phyloP scores from a whole-genome alignment of 164 flowering plant genomes.

The Magnolia sinica region DNA sequence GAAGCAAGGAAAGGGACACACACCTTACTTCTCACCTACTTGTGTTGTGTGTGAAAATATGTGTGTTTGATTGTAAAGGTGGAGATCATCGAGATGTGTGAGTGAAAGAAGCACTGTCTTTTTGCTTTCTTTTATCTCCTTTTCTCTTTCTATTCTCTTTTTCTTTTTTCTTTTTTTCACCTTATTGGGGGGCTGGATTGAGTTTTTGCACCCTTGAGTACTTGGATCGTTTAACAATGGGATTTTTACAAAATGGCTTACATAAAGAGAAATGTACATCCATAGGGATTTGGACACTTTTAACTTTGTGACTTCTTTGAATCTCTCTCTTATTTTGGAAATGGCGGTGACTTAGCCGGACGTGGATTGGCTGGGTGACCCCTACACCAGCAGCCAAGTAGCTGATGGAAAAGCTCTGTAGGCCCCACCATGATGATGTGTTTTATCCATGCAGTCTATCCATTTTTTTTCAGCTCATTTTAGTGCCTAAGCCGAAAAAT shows the following conservation, averaged over 20 bases:
- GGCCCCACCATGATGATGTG: no score
- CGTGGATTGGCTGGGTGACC: no score
- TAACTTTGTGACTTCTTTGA: not conserved
- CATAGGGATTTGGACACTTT: not conserved
- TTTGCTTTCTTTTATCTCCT: not conserved
- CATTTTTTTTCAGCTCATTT: no score
- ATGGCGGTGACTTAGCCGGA: no score
- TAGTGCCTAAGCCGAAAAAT: no score
- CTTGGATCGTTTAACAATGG: not conserved
- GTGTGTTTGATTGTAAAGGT: slow-evolving; percentile 22
- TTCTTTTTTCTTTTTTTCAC: not conserved
- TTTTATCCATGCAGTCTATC: no score
- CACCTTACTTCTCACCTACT: slow-evolving; percentile 5
- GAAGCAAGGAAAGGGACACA: slow-evolving; percentile 16
- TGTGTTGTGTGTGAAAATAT: slow-evolving; percentile 3
- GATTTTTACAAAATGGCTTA: not conserved
- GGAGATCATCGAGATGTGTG: slow-evolving; percentile 14
- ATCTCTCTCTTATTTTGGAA: not conserved
- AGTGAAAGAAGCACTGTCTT: slow-evolving; percentile 1
- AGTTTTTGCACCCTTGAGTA: not conserved
- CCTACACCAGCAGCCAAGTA: no score
- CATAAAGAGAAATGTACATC: not conserved
- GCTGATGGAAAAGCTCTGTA: no score
- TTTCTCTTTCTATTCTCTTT: not conserved
- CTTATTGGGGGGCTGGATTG: not conserved